phyloP scores from a whole-genome alignment of 2,329 filamentous ascomycete genomes.

The Aspergillus fumigatus region DNA sequence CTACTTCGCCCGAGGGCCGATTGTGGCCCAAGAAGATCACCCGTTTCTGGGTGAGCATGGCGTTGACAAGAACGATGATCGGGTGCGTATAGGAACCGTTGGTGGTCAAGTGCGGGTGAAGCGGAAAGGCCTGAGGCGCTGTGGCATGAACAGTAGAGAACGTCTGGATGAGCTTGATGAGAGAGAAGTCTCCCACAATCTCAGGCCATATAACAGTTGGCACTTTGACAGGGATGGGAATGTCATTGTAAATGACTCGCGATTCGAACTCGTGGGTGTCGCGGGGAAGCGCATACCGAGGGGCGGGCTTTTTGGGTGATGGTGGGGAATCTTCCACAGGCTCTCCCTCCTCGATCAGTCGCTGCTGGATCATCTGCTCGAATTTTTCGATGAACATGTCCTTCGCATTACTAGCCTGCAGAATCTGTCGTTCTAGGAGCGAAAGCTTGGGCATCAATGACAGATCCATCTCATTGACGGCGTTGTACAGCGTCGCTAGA shows the following conservation, averaged over 20 bases:
- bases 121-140: slow-evolving; percentile 74
- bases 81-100: slow-evolving; percentile 87
- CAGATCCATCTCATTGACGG: slow-evolving; percentile 94
- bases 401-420: slow-evolving; percentile 88
- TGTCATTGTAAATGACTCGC: slow-evolving; percentile 90
- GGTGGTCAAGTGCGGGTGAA: slow-evolving; percentile 90
- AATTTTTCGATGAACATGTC: slow-evolving; percentile 98
- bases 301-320: slow-evolving; percentile 55
- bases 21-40: slow-evolving; percentile 96
- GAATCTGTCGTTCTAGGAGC: slow-evolving; percentile 73
- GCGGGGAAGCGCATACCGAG: slow-evolving; percentile 71
- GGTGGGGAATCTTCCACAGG: slow-evolving; percentile 31
- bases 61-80: slow-evolving; percentile 90
- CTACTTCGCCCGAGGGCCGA: slow-evolving; percentile 89
- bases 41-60: slow-evolving; percentile 90
- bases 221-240: slow-evolving; percentile 94
- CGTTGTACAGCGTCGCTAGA: slow-evolving; percentile 79
- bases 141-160: slow-evolving; percentile 82
- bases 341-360: slow-evolving; percentile 61
- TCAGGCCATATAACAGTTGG: slow-evolving; percentile 90
- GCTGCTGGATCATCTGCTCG: slow-evolving; percentile 84
- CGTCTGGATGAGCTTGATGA: slow-evolving; percentile 94
- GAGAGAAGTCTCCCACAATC: slow-evolving; percentile 93
- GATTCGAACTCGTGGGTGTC: slow-evolving; percentile 98
- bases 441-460: slow-evolving; percentile 86